Conservation (phyloP, 2,329 filamentous ascomycete species). For the Emmonsiellopsis sp. region DNA sequence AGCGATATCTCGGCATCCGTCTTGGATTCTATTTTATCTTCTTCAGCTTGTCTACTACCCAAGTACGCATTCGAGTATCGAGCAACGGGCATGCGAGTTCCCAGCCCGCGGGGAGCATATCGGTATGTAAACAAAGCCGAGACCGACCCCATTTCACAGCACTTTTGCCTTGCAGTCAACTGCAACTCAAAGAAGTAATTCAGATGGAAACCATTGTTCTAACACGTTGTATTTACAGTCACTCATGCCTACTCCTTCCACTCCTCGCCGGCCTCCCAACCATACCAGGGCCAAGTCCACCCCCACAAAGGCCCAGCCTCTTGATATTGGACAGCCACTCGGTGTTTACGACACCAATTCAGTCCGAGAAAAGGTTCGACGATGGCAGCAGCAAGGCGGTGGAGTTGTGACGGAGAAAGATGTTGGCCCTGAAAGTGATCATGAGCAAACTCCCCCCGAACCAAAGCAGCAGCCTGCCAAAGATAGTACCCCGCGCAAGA, state of each 20-base stretch:
- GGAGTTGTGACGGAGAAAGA: slow-evolving; percentile 55
- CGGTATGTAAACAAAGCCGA: background rate
- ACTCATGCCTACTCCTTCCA: slow-evolving; percentile 34
- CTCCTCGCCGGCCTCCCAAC: slow-evolving; percentile 30
- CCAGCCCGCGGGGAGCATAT: background rate
- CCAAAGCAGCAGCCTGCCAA: slow-evolving; percentile 16
- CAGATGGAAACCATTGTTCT: background rate
- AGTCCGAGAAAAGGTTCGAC: slow-evolving; percentile 70
- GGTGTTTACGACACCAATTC: slow-evolving; percentile 53
- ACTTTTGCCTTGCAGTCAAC: background rate
- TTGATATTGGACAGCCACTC: slow-evolving; percentile 42
- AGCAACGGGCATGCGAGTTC: background rate
- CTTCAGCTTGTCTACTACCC: background rate
- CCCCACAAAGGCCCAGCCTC: slow-evolving; percentile 47
- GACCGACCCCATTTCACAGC: background rate
- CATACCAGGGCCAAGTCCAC: slow-evolving; percentile 46
- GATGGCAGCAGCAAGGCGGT: slow-evolving; percentile 75
- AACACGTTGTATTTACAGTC: slow-evolving; percentile 6
- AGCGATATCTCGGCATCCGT: background rate
- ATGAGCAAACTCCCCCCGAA: slow-evolving; percentile 14
- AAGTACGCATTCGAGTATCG: background rate
- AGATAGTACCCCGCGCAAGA: slow-evolving; percentile 18
- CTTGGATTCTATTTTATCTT: background rate
- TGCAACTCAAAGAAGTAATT: background rate
- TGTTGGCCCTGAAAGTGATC: slow-evolving; percentile 49